phyloP scores from a whole-genome alignment of 352 stramenopile species.

The Globisporangium cystogenes region DNA sequence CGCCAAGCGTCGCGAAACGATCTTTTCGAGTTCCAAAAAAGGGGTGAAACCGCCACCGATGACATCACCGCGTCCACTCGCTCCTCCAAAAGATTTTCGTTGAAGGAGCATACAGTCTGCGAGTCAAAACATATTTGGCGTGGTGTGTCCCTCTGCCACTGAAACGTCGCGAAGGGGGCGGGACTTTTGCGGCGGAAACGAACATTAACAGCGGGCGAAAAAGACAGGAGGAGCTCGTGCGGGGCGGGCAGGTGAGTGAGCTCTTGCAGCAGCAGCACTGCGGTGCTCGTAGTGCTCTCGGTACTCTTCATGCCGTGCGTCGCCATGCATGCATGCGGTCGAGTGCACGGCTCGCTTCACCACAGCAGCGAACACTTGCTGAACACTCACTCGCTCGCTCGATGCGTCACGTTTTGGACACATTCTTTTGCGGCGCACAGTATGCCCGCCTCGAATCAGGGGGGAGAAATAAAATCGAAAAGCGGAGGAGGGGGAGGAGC shows the following conservation, averaged over 20 bases:
- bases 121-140: not conserved
- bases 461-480: not conserved
- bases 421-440: not conserved
- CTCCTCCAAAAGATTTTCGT: not conserved
- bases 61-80: too few relatives aligned
- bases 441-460: not conserved
- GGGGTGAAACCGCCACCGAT: too few relatives aligned
- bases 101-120: not conserved
- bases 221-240: not conserved
- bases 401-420: too few relatives aligned
- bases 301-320: too few relatives aligned
- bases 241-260: too few relatives aligned
- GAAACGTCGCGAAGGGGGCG: conserved; percentile 3
- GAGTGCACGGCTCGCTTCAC: not conserved
- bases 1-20: not conserved
- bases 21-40: not conserved
- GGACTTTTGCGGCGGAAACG: conserved; percentile 12
- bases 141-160: conserved; percentile 7
- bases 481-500: not conserved
- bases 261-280: too few relatives aligned
- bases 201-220: conserved; percentile 1
- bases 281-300: too few relatives aligned
- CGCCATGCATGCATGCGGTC: too few relatives aligned
- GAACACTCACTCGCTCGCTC: too few relatives aligned
- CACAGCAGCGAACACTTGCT: not conserved